phyloP scores from a whole-genome alignment of 495 filamentous ascomycete species.

The Talaromyces thailandensis region DNA sequence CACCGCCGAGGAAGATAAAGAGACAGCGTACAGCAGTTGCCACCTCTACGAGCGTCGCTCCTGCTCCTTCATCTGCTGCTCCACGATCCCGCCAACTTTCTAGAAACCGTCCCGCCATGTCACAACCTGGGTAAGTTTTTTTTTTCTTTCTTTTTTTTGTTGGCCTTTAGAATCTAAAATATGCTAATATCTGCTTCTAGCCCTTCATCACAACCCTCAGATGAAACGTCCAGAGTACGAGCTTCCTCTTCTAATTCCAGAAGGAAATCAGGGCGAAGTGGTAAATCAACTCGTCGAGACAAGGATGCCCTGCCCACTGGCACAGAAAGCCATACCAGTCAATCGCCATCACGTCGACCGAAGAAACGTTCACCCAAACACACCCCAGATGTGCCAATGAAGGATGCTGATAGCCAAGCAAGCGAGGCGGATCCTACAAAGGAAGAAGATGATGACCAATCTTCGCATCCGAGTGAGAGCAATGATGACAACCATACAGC shows the following conservation, averaged over 20 bases:
- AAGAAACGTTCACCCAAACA: constrained; percentile 52
- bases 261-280: constrained; percentile 57
- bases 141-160: too few relatives aligned
- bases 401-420: constrained; percentile 37
- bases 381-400: constrained; percentile 41
- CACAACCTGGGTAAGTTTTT: constrained; percentile 64
- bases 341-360: constrained; percentile 27
- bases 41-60: constrained; percentile 20
- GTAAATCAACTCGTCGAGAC: constrained; percentile 17
- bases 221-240: constrained; percentile 30
- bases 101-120: constrained; percentile 66
- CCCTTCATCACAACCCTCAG: constrained; percentile 34
- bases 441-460: constrained; percentile 25
- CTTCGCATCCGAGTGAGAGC: constrained; percentile 48
- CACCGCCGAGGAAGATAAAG: constrained; percentile 36
- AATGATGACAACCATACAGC: constrained; percentile 44
- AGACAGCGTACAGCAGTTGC: constrained; percentile 30
- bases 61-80: constrained; percentile 18
- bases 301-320: constrained; percentile 3
- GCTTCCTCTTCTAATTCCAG: constrained; percentile 47
- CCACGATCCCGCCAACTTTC: constrained; percentile 47
- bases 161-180: background rate
- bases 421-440: constrained; percentile 21
- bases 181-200: constrained; percentile 15
- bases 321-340: constrained; percentile 21